Base-by-base conservation (phyloP, 202 grass and related monocot species). In the Carex arenaria region DNA sequence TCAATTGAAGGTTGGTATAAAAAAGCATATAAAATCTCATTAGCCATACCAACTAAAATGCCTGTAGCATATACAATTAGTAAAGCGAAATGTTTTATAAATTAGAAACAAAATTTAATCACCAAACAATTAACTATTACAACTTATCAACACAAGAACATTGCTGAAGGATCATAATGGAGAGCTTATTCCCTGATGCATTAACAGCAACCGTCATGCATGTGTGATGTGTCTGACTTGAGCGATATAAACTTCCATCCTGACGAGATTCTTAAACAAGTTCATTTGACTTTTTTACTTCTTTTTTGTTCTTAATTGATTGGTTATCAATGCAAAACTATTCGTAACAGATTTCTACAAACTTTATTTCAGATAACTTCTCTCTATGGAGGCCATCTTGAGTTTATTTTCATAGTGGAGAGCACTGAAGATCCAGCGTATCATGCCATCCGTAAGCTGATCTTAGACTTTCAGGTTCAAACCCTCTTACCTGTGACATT, bases 391-490 rank as follows among this genome's bases (percentile, higher is more conserved):
- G 96, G 96, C 4, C 79, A 91, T 59, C 19, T 99, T 60, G 96
- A 99, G 73, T 99, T 99, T 81, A 62, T 99, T 30, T 99, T 99
- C 78, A n/a, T 99, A 67, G 82, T 96, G 73, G 96, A 99, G 79
- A 96, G 96, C 87, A 88, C 82, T 82, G 86, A 94, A 1, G 96
- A 99, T 89, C 96, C 88, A 61, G 91, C 96, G 51, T 96, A 94
- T 85, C 89, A 85, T 88, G 90, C 93, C 9, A 84, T 94, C 70
- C 85, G 83, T 53, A 66, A 64, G 68, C 85, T 99, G 47, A 94
- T 99, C 28, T 60, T 79, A 56, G 93, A 96, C 19, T 99, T 94
- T 85, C 88, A 92, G 90, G 96, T 99, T 82, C 23, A 31, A n/a
- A 4, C 5, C 45, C 57, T 81, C 28, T 22, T 83, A 13, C 1